Conservation (phyloP, 2,329 filamentous ascomycete species). For the Shiraia bambusicola region DNA sequence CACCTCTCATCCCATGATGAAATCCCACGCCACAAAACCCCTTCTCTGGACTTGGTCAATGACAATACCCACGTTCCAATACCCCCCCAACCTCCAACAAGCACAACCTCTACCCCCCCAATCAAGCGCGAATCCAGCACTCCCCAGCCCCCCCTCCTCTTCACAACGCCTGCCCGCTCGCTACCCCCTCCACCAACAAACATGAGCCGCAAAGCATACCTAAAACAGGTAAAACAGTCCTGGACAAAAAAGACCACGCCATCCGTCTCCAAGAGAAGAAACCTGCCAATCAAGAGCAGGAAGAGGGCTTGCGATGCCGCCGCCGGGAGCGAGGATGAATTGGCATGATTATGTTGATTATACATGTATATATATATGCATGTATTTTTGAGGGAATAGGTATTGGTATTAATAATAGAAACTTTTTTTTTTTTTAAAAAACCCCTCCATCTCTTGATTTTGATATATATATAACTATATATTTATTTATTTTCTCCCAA, state of each 20-base stretch:
- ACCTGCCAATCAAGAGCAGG: too few species aligned
- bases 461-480: too few species aligned
- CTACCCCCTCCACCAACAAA: too few species aligned
- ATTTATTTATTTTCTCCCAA: too few species aligned
- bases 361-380: background rate
- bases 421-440: too few species aligned
- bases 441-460: too few species aligned
- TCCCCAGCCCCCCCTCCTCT: constrained; percentile 15
- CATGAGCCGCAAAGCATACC: constrained; percentile 12
- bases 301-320: constrained; percentile 14
- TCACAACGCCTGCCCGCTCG: constrained; percentile 8
- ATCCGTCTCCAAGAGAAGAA: constrained; percentile 6
- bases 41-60: too few species aligned
- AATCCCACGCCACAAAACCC: background rate
- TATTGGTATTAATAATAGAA: too few species aligned
- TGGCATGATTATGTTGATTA: constrained; percentile 13
- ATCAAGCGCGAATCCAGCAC: constrained; percentile 29
- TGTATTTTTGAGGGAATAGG: too few species aligned
- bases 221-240: constrained; percentile 24
- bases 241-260: constrained; percentile 22
- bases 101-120: constrained; percentile 4
- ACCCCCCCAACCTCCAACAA: constrained; percentile 5
- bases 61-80: background rate
- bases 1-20: constrained; percentile 3
- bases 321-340: constrained; percentile 32